A percentile compares a stretch with the other conserved stretches of the same genome.
phyloP scores from a whole-genome alignment of 2,329 filamentous ascomycete genomes.

The Hortaea sp. region DNA sequence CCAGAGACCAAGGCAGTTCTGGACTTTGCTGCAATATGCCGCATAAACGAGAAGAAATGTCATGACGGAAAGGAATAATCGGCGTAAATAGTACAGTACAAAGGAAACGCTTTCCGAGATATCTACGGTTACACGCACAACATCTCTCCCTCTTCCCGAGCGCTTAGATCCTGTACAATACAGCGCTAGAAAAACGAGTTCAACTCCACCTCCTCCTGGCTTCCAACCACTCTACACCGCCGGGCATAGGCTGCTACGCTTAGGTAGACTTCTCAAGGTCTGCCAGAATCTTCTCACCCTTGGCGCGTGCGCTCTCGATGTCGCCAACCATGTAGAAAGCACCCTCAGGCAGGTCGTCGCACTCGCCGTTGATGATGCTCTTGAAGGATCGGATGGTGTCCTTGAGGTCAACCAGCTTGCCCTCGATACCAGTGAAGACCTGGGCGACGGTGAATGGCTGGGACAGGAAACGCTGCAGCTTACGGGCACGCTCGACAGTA shows the following conservation, averaged over 20 bases:
- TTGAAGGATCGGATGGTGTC: slow-evolving; percentile 97
- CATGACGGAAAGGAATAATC: too few species aligned
- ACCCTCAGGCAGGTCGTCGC: slow-evolving; percentile 90
- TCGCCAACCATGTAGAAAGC: slow-evolving; percentile 98
- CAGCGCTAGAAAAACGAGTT: slow-evolving; percentile 1
- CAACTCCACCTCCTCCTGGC: slow-evolving; percentile 4
- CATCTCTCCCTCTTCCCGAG: slow-evolving; percentile 2
- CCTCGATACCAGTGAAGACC: slow-evolving; percentile 90
- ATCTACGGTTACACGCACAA: slow-evolving; percentile 12
- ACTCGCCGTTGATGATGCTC: slow-evolving; percentile 88
- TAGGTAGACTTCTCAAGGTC: slow-evolving; percentile 57
- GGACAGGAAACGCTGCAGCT: slow-evolving; percentile 99
- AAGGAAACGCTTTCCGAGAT: slow-evolving; percentile 7
- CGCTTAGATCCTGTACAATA: slow-evolving; percentile 6
- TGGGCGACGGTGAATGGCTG: slow-evolving; percentile 92
- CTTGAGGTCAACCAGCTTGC: slow-evolving; percentile 94
- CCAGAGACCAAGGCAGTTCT: too few species aligned
- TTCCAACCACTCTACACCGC: too few species aligned
- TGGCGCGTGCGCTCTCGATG: slow-evolving; percentile 80
- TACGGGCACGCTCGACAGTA: slow-evolving; percentile 99
- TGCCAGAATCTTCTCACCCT: slow-evolving; percentile 99
- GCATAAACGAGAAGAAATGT: too few species aligned
- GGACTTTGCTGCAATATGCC: too few species aligned
- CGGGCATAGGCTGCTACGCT: neutral
- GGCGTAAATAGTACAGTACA: neutral